A percentile compares a stretch with the other conserved stretches of the same genome.
Conservation (phyloP, 495 filamentous ascomycete species). For the Durotheca rogersii region DNA sequence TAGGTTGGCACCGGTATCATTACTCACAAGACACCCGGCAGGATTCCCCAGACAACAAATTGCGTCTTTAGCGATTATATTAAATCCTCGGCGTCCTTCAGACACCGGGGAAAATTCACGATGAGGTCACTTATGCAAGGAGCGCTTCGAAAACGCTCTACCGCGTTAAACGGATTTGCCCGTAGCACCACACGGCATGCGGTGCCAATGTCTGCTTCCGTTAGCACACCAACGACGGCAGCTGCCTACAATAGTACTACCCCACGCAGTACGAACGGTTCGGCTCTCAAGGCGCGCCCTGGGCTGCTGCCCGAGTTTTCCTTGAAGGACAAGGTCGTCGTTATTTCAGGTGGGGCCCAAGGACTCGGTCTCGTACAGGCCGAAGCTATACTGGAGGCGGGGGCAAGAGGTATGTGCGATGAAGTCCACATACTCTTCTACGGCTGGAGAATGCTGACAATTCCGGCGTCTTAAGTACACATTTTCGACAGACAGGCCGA, state of each 20-base stretch:
- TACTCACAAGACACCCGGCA: too few species aligned
- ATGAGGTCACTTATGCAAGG: constrained; percentile 27
- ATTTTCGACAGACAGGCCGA: constrained; percentile 54
- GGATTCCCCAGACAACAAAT: too few species aligned
- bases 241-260: constrained; percentile 4
- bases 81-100: too few species aligned
- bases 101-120: too few species aligned
- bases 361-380: constrained; percentile 79
- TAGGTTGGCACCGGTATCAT: too few species aligned
- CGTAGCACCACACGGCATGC: constrained; percentile 16
- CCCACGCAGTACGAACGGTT: not conserved
- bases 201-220: constrained; percentile 8
- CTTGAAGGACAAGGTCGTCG: constrained; percentile 71
- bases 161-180: constrained; percentile 23
- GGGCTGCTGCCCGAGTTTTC: constrained; percentile 71
- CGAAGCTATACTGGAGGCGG: constrained; percentile 77
- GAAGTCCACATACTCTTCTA: not conserved
- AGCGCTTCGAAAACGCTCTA: constrained; percentile 24
- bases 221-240: constrained; percentile 6
- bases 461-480: constrained; percentile 50
- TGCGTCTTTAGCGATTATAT: too few species aligned
- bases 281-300: constrained; percentile 3
- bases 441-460: constrained; percentile 6
- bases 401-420: constrained; percentile 56
- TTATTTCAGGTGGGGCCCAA: constrained; percentile 76